Evolutionary conservation across 768 basidiomycete genomes (phyloP).

Genomic region (Leccinum rimulosum): DNA sequence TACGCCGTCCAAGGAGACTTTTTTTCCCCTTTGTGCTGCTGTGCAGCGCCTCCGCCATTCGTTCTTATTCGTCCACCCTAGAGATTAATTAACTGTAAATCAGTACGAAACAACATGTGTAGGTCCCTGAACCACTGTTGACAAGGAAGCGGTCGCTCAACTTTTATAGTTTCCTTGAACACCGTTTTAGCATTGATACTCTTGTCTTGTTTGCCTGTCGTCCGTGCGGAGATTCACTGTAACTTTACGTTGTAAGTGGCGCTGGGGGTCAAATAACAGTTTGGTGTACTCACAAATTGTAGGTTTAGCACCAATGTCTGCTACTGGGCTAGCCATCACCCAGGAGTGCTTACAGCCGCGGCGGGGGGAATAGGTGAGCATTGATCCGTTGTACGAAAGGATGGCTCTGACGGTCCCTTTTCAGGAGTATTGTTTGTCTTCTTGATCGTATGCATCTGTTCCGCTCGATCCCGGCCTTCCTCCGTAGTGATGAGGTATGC

Average conservation of each 20-base stretch:
- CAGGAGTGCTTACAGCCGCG: background rate
- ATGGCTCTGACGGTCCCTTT: background rate
- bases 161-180: constrained; percentile 2
- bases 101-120: constrained; percentile 11
- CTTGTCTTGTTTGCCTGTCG: constrained; percentile 11
- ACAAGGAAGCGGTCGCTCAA: background rate
- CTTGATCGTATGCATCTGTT: background rate
- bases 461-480: background rate
- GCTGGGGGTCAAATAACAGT: background rate
- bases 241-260: constrained; percentile 2
- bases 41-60: constrained; percentile 7
- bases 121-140: background rate
- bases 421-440: constrained; percentile 6
- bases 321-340: constrained; percentile 1
- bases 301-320: constrained; percentile 11
- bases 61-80: background rate
- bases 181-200: constrained; percentile 1
- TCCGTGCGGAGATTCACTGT: constrained; percentile 11
- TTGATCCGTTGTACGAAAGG: background rate
- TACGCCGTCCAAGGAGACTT: background rate
- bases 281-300: background rate
- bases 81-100: background rate
- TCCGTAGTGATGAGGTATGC: background rate
- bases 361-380: constrained; percentile 5
- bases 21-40: constrained; percentile 10